These are phyloP conservation scores for Lactifluus subvellereus DNA, from an alignment of 768 basidiomycete genomes.

Conservation along the genomic window DNA sequence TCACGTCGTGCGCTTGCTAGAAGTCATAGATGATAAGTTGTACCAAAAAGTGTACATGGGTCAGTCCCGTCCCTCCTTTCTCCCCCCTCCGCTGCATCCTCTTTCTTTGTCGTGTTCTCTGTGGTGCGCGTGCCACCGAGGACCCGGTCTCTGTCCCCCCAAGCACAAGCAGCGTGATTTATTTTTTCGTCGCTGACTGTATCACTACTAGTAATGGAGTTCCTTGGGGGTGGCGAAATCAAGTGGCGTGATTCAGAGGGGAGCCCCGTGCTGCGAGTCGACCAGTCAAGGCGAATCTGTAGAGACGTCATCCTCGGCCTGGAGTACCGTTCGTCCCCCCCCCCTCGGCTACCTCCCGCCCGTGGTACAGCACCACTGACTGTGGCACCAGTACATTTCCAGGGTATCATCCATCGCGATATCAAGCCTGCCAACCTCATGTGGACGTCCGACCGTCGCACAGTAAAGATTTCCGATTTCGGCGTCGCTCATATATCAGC, in stretches of 20 bases:
- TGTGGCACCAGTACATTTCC: constrained; percentile 72
- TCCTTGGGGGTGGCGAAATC: constrained; percentile 91
- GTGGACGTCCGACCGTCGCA: constrained; percentile 77
- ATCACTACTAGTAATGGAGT: constrained; percentile 77
- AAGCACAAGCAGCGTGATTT: background rate
- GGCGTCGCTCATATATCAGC: constrained; percentile 96
- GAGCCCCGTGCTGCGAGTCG: constrained; percentile 72
- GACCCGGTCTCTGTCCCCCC: background rate
- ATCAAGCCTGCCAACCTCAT: constrained; percentile 98
- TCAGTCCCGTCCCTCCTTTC: constrained; percentile 39
- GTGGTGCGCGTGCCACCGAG: background rate
- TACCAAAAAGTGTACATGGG: constrained; percentile 91
- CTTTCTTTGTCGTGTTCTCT: background rate
- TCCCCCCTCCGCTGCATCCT: constrained; percentile 4
- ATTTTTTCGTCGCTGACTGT: constrained; percentile 1
- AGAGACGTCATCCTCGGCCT: constrained; percentile 92
- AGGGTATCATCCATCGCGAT: constrained; percentile 98
- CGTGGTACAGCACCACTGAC: background rate
- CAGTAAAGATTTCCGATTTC: constrained; percentile 97
- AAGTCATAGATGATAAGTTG: constrained; percentile 91
- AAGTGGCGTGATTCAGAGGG: constrained; percentile 69
- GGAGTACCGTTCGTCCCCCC: constrained; percentile 73
- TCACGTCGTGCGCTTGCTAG: constrained; percentile 82
- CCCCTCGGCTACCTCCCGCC: constrained; percentile 12
- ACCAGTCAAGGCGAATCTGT: constrained; percentile 81